Percentiles rank a stretch among this genome's conserved stretches.
phyloP scores from a whole-genome alignment of 2,329 filamentous ascomycete species.

The Apiospora hydei region DNA sequence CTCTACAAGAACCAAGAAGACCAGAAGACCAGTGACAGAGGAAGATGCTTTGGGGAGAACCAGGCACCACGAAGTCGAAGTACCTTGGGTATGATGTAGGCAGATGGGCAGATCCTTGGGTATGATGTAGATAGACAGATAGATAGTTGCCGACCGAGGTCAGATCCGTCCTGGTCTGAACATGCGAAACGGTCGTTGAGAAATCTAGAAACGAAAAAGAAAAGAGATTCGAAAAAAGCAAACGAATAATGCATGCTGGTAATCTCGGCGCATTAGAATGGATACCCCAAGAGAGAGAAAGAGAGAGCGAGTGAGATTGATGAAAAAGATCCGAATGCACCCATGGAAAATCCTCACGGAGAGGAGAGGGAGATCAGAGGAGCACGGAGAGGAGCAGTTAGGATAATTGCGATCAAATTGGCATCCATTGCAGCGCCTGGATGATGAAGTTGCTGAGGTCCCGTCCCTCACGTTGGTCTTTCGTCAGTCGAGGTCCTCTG shows the following conservation, averaged over 20 bases:
- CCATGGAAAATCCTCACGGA: background rate
- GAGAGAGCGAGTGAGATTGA: background rate
- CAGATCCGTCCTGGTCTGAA: background rate
- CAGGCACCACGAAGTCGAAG: background rate
- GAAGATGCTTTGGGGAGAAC: background rate
- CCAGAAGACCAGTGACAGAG: background rate
- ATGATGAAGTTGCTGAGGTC: background rate
- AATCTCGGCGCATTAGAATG: conserved; percentile 1
- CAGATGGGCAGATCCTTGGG: too few relatives aligned
- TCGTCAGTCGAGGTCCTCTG: too few relatives aligned
- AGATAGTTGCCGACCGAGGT: too few relatives aligned
- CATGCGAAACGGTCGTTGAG: background rate
- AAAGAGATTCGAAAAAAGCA: background rate
- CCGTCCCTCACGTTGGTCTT: too few relatives aligned
- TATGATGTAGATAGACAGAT: too few relatives aligned
- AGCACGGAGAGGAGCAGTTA: background rate
- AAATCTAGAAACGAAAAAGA: background rate
- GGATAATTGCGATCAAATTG: background rate
- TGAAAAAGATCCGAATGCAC: conserved; percentile 5
- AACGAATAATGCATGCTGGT: background rate
- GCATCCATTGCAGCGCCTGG: background rate
- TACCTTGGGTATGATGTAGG: too few relatives aligned
- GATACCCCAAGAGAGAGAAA: background rate
- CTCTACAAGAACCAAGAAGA: background rate
- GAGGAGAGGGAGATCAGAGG: background rate